A percentile compares a stretch with the other conserved stretches of the same genome.
These are phyloP conservation scores for Podospora pseudocomata DNA, from an alignment of 495 filamentous ascomycete genomes.

Conservation along the genomic window DNA sequence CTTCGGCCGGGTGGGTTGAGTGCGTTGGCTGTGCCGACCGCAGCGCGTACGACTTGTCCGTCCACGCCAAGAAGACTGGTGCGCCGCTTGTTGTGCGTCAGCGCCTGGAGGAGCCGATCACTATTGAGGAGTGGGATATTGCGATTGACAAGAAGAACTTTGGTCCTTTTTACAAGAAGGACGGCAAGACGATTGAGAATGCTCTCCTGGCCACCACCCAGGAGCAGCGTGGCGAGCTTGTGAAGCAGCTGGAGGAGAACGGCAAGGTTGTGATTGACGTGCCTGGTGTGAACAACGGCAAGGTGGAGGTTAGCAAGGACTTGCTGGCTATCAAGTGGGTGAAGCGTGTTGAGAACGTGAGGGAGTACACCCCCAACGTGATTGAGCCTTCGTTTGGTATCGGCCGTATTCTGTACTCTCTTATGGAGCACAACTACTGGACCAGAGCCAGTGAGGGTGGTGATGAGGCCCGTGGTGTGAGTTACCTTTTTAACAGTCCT, in stretches of 20 bases:
- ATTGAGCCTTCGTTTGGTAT: conserved; percentile 87
- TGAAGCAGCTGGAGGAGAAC: conserved; percentile 58
- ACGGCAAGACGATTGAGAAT: conserved; percentile 67
- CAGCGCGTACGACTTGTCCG: conserved; percentile 73
- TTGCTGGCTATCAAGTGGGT: conserved; percentile 68
- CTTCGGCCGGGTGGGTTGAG: conserved; percentile 81
- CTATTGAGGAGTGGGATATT: conserved; percentile 70
- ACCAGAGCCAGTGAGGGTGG: conserved; percentile 59
- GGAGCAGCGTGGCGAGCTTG: conserved; percentile 65
- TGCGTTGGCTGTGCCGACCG: conserved; percentile 82
- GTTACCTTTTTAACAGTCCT: conserved; percentile 22
- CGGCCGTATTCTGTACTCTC: conserved; percentile 70
- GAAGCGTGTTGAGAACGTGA: conserved; percentile 62
- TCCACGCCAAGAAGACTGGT: conserved; percentile 78
- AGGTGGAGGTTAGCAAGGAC: conserved; percentile 68
- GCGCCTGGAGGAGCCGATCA: conserved; percentile 55
- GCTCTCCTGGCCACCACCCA: conserved; percentile 65
- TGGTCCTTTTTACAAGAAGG: conserved; percentile 76
- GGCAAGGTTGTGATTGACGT: conserved; percentile 69
- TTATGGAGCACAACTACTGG: conserved; percentile 81
- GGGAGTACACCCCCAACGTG: conserved; percentile 79
- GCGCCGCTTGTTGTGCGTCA: conserved; percentile 68
- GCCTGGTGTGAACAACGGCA: conserved; percentile 45
- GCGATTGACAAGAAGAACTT: conserved; percentile 82
- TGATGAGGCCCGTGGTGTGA: conserved; percentile 65